These are phyloP conservation scores for Penicillium antarcticum DNA, from an alignment of 495 filamentous ascomycete genomes.

Conservation along the genomic window DNA sequence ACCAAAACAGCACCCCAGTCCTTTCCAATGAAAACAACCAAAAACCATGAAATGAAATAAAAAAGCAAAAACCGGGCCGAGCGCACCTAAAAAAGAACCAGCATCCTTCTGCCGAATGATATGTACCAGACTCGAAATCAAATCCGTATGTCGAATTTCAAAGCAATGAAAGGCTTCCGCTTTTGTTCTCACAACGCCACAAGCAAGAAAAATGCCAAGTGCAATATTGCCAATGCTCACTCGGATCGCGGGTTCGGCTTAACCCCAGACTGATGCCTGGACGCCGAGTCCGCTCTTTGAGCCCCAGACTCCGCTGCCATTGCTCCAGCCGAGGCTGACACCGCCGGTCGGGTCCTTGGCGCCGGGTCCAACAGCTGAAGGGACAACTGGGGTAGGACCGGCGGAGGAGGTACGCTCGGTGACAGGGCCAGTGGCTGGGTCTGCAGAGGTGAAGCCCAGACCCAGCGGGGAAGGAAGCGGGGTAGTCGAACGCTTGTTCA, in stretches of 20 bases:
- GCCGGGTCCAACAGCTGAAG: slow-evolving; percentile 23
- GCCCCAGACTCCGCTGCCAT: slow-evolving; percentile 70
- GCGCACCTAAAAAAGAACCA: neutral
- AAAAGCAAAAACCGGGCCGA: neutral
- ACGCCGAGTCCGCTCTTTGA: slow-evolving; percentile 66
- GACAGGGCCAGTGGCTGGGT: slow-evolving; percentile 36
- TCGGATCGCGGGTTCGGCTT: slow-evolving; percentile 16
- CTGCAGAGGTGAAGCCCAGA: slow-evolving; percentile 65
- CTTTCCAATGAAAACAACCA: neutral
- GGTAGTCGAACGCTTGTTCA: slow-evolving; percentile 85
- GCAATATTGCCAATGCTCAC: slow-evolving; percentile 1
- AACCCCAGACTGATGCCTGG: slow-evolving; percentile 78
- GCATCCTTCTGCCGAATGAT: neutral
- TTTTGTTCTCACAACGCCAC: slow-evolving; percentile 26
- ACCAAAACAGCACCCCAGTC: neutral
- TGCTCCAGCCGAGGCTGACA: slow-evolving; percentile 67
- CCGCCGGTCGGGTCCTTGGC: slow-evolving; percentile 48
- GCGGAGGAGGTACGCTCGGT: slow-evolving; percentile 62
- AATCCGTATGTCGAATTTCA: neutral
- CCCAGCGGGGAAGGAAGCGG: slow-evolving; percentile 82
- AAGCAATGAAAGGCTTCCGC: neutral
- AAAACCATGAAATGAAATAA: neutral
- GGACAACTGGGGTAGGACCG: slow-evolving; percentile 54
- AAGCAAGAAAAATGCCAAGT: slow-evolving; percentile 8
- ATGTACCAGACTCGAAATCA: neutral